A percentile compares a stretch with the other conserved stretches of the same genome.
Conservation (phyloP, 2,329 filamentous ascomycete genomes). For the Madurella fahalii region DNA sequence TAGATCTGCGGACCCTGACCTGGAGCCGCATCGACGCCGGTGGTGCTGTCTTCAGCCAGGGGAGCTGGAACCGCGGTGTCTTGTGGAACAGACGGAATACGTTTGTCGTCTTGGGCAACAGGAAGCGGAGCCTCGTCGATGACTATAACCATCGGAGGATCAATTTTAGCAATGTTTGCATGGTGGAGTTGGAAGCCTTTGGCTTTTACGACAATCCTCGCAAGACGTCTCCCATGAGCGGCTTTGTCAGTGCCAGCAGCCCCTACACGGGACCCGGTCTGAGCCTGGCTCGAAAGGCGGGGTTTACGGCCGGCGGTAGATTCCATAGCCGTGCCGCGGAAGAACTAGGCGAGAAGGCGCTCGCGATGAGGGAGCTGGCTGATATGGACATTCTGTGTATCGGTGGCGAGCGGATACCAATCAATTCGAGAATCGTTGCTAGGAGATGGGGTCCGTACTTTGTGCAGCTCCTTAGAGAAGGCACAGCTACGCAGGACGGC, state of each 20-base stretch:
- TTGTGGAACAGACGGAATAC: slow-evolving; percentile 91
- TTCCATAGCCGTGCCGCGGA: slow-evolving; percentile 73
- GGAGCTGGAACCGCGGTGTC: slow-evolving; percentile 95
- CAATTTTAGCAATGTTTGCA: slow-evolving; percentile 94
- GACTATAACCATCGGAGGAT: slow-evolving; percentile 98
- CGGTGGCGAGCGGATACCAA: slow-evolving; percentile 83
- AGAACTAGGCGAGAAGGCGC: slow-evolving; percentile 76
- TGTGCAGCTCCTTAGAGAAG: slow-evolving; percentile 83
- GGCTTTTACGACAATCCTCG: slow-evolving; percentile 95
- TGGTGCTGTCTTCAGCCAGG: slow-evolving; percentile 89
- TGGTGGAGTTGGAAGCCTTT: slow-evolving; percentile 96
- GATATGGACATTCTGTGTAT: slow-evolving; percentile 97
- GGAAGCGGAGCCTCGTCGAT: slow-evolving; percentile 88
- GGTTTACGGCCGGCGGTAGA: slow-evolving; percentile 69
- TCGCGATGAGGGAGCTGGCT: slow-evolving; percentile 76
- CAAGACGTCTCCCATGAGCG: slow-evolving; percentile 70
- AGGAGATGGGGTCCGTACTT: slow-evolving; percentile 95
- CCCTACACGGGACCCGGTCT: slow-evolving; percentile 56
- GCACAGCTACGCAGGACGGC: slow-evolving; percentile 65
- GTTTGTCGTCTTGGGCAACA: slow-evolving; percentile 91
- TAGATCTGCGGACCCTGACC: slow-evolving; percentile 80
- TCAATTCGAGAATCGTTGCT: slow-evolving; percentile 85
- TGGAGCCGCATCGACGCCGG: slow-evolving; percentile 97
- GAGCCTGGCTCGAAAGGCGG: slow-evolving; percentile 56
- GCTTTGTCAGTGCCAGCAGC: slow-evolving; percentile 78